Evolutionary conservation across 768 basidiomycete genomes (phyloP).

Genomic region (Lenzites betulinus): DNA sequence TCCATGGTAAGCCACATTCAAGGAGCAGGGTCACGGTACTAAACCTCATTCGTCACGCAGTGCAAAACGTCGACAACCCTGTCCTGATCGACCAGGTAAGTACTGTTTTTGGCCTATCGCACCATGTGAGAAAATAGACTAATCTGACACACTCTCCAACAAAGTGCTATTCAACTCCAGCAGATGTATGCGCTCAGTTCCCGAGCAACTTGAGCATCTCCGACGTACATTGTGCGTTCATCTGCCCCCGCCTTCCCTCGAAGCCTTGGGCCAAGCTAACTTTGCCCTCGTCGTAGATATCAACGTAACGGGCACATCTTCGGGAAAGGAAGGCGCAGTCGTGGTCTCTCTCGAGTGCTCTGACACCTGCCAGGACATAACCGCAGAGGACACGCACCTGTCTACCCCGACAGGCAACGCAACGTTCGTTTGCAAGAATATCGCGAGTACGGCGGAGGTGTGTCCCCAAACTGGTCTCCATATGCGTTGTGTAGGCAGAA

Average conservation of each 20-base stretch:
- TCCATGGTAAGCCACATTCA: constrained; percentile 29
- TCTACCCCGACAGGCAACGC: constrained; percentile 35
- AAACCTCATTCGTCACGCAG: constrained; percentile 25
- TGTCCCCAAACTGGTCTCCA: not conserved
- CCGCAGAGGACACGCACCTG: constrained; percentile 38
- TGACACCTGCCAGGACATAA: constrained; percentile 39
- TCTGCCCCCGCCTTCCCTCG: not conserved
- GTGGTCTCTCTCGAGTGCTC: constrained; percentile 48
- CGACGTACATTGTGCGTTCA: constrained; percentile 43
- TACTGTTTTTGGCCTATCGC: not conserved
- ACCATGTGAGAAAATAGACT: no score
- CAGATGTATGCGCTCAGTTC: constrained; percentile 39
- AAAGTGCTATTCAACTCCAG: constrained; percentile 42
- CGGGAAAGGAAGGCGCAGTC: constrained; percentile 39
- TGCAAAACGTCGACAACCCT: constrained; percentile 44
- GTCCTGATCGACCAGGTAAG: constrained; percentile 41
- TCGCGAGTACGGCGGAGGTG: constrained; percentile 34
- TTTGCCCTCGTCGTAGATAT: constrained; percentile 29
- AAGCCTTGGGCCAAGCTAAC: not conserved
- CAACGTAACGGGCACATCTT: constrained; percentile 46
- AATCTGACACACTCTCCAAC: not conserved
- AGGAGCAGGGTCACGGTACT: not conserved
- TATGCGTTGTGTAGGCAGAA: not conserved
- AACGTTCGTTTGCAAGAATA: constrained; percentile 40
- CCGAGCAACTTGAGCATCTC: constrained; percentile 41